These are phyloP conservation scores for Solanum hybrid DNA, from an alignment of 305 asterid genomes.

Conservation along the genomic window DNA sequence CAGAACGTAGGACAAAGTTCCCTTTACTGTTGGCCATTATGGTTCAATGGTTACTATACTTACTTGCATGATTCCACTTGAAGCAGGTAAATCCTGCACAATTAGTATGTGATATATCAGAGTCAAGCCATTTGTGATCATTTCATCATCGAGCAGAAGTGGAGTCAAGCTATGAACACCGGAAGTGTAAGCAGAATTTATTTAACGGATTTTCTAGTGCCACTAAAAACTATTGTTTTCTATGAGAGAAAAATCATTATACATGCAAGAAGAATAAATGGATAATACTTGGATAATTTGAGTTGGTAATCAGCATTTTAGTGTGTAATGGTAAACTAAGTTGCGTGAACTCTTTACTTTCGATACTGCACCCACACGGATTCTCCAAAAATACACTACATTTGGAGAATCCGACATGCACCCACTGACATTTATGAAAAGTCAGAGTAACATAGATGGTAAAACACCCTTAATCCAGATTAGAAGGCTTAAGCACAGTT, in stretches of 20 bases:
- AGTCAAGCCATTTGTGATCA: background rate
- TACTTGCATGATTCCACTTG: constrained; percentile 96
- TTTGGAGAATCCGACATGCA: background rate
- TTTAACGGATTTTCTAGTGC: background rate
- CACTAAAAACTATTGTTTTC: background rate
- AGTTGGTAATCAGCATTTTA: background rate
- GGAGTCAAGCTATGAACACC: background rate
- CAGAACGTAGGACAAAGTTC: constrained; percentile 1
- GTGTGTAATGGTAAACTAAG: background rate
- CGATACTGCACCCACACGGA: no score
- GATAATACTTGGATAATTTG: background rate
- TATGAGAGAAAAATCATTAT: background rate
- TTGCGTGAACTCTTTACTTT: background rate
- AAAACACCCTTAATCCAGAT: background rate
- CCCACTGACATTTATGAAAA: background rate
- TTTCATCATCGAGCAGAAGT: background rate
- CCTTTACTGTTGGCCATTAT: background rate
- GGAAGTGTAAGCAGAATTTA: background rate
- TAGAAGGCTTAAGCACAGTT: background rate
- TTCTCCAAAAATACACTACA: background rate
- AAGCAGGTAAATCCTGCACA: constrained; percentile 76
- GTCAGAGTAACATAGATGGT: background rate
- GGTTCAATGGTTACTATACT: constrained; percentile 22
- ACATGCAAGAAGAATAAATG: background rate
- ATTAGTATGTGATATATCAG: constrained; percentile 11